Evolutionary conservation across 768 basidiomycete genomes (phyloP).

Genomic region (Xerocomellus amylosporus): DNA sequence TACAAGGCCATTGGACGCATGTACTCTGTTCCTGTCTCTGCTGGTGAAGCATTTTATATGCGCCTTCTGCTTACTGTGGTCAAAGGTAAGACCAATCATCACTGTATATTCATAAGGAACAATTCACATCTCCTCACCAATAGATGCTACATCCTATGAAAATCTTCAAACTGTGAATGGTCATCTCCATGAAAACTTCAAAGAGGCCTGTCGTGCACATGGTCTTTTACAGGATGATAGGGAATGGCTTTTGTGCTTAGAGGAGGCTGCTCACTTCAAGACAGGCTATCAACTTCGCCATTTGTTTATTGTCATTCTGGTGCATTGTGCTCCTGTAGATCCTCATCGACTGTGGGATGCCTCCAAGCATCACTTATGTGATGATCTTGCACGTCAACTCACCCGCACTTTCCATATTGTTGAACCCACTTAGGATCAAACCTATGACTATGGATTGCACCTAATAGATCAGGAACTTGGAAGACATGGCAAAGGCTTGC

Average conservation of each 20-base stretch:
- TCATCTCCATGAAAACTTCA: neutral
- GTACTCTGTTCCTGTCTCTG: conserved; percentile 14
- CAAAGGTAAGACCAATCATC: conserved; percentile 8
- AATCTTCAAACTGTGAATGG: conserved; percentile 27
- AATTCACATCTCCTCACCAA: no score
- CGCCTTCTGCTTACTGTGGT: conserved; percentile 38
- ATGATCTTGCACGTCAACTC: no score
- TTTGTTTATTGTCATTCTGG: no score
- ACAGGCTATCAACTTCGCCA: no score
- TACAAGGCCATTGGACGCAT: conserved; percentile 16
- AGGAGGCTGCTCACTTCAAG: neutral
- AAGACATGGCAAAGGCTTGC: neutral
- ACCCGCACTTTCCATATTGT: no score
- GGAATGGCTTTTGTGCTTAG: conserved; percentile 39
- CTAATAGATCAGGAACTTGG: no score
- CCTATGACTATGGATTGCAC: no score
- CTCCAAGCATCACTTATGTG: no score
- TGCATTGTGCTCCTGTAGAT: no score
- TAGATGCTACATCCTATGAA: conserved; percentile 22
- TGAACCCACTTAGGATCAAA: no score
- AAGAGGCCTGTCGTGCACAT: conserved; percentile 35
- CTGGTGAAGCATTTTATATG: conserved; percentile 42
- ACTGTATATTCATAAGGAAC: no score
- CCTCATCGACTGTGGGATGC: no score
- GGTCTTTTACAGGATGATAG: conserved; percentile 46